These are phyloP conservation scores for Begonia fuchsioides DNA, from an alignment of 306 rosid genomes.

Conservation along the genomic window DNA sequence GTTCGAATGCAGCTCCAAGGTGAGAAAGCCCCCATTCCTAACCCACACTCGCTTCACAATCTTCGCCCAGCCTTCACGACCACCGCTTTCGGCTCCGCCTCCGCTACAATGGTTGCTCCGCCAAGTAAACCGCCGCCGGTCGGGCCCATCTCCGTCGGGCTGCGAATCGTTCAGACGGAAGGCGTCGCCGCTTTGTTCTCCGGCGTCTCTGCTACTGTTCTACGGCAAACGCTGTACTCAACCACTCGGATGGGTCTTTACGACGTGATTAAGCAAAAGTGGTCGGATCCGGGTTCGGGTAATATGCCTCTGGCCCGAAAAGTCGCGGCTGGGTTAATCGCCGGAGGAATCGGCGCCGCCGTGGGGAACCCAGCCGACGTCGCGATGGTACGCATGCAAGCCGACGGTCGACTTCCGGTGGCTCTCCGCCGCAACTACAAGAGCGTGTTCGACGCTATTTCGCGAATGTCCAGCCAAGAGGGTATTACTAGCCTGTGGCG, in stretches of 20 bases:
- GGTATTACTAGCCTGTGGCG: constrained; percentile 77
- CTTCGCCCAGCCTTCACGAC: constrained; percentile 43
- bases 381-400: constrained; percentile 92
- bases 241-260: constrained; percentile 82
- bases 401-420: constrained; percentile 66
- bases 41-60: constrained; percentile 13
- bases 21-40: constrained; percentile 20
- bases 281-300: constrained; percentile 41
- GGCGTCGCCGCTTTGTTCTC: constrained; percentile 49
- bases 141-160: constrained; percentile 44
- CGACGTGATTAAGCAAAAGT: constrained; percentile 44
- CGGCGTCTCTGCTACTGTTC: constrained; percentile 71
- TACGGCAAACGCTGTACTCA: constrained; percentile 68
- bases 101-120: constrained; percentile 11
- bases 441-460: constrained; percentile 59
- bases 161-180: constrained; percentile 27
- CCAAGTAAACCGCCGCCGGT: neutral
- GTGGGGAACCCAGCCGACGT: constrained; percentile 85
- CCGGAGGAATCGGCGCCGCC: constrained; percentile 70
- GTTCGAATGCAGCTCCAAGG: constrained; percentile 85
- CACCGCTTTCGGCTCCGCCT: constrained; percentile 14
- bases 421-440: constrained; percentile 51
- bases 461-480: constrained; percentile 41
- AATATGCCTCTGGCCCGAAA: constrained; percentile 29
- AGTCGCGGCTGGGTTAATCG: constrained; percentile 44